Percentiles rank a stretch among this genome's conserved stretches.
phyloP scores from a whole-genome alignment of 2,329 filamentous ascomycete genomes.

The Colletotrichum tropicale region DNA sequence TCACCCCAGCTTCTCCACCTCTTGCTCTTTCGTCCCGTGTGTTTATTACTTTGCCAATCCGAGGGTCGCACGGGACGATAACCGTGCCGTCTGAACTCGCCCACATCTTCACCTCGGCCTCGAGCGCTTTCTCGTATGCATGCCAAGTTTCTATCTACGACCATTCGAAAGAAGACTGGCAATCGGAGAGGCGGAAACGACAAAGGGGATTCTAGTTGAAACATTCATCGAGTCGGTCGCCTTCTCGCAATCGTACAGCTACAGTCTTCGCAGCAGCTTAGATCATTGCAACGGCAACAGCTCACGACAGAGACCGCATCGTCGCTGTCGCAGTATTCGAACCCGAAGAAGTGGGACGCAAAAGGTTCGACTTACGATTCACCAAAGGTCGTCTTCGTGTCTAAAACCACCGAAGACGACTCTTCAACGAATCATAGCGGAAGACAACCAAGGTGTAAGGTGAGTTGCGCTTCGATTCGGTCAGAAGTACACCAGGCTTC shows the following conservation, averaged over 20 bases:
- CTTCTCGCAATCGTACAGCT: background rate
- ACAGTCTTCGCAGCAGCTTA: background rate
- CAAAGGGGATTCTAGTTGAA: constrained; percentile 24
- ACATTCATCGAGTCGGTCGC: background rate
- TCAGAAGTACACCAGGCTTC: background rate
- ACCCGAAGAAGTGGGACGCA: background rate
- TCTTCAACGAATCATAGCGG: background rate
- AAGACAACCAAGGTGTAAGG: constrained; percentile 24
- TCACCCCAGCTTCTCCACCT: constrained; percentile 12
- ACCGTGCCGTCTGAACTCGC: constrained; percentile 31
- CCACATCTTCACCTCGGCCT: constrained; percentile 32
- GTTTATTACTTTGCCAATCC: constrained; percentile 45
- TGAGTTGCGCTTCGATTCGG: background rate
- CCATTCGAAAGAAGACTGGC: constrained; percentile 26
- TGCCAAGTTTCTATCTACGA: constrained; percentile 35
- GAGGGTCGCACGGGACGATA: constrained; percentile 45
- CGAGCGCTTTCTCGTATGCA: constrained; percentile 37
- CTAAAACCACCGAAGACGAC: background rate
- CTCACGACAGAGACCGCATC: background rate
- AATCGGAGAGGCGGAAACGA: constrained; percentile 24
- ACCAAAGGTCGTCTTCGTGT: background rate
- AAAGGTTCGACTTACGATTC: background rate
- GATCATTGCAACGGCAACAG: background rate
- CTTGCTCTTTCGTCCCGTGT: constrained; percentile 30
- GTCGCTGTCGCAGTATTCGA: background rate